These are phyloP conservation scores for Platanthera zijinensis DNA, from an alignment of 106 monocot species.

Conservation along the genomic window DNA sequence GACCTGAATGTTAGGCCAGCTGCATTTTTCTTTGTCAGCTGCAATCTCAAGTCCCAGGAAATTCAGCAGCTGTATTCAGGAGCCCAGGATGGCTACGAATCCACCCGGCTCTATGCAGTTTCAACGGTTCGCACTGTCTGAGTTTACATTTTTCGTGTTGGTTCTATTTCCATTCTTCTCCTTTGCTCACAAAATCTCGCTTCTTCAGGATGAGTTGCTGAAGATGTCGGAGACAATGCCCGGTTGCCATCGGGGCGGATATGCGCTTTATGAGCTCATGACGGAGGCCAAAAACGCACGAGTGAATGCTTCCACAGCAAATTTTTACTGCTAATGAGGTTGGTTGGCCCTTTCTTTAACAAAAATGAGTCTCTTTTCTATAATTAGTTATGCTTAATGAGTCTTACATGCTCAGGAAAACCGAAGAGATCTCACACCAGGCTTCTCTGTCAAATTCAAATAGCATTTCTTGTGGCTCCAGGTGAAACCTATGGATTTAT, in stretches of 20 bases:
- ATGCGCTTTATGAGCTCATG: conserved; percentile 71
- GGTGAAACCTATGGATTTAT: no score
- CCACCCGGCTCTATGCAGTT: conserved; percentile 63
- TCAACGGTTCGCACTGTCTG: conserved; percentile 34
- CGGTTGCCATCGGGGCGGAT: conserved; percentile 84
- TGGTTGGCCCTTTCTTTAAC: not conserved
- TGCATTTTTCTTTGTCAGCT: conserved; percentile 81
- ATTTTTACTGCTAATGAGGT: not conserved
- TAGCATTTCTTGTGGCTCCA: no score
- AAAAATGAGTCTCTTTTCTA: not conserved
- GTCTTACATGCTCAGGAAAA: no score
- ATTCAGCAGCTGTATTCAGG: conserved; percentile 55
- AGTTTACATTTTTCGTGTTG: not conserved
- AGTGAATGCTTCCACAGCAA: not conserved
- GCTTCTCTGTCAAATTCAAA: no score
- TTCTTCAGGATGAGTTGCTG: conserved; percentile 49
- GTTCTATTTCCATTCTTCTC: not conserved
- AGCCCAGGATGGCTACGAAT: conserved; percentile 93
- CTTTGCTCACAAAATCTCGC: not conserved
- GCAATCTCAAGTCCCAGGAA: conserved; percentile 43
- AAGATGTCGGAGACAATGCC: conserved; percentile 60
- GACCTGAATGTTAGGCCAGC: conserved; percentile 78
- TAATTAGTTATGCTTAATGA: not conserved
- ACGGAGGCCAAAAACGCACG: not conserved
- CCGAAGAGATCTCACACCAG: no score